Percentiles rank a stretch among this genome's conserved stretches.
These are phyloP conservation scores for Jackrogersella minutella DNA, from an alignment of 495 filamentous ascomycete species.

Conservation along the genomic window DNA sequence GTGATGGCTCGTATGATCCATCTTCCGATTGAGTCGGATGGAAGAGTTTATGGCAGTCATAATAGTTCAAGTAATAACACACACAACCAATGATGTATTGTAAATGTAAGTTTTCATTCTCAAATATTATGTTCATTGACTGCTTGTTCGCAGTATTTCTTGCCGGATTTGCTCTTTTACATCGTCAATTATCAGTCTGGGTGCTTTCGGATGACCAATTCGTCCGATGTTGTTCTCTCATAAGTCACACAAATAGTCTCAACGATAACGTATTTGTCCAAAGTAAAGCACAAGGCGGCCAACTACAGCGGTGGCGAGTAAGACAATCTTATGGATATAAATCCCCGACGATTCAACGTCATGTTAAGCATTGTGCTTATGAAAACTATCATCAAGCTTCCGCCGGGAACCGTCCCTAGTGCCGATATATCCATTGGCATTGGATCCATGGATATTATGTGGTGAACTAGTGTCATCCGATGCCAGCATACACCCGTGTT, in stretches of 20 bases:
- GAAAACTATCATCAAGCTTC: background rate
- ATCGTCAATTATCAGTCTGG: no score
- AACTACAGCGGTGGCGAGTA: background rate
- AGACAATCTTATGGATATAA: background rate
- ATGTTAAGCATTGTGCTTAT: background rate
- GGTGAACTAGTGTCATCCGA: background rate
- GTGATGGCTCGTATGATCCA: no score
- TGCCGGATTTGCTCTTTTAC: no score
- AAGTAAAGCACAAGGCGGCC: background rate
- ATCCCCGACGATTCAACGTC: background rate
- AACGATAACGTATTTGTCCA: background rate
- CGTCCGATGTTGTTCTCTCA: background rate
- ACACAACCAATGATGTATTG: no score
- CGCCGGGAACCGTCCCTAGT: background rate
- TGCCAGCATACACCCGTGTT: conserved; percentile 2
- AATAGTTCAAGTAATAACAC: no score
- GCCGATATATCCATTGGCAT: conserved; percentile 3
- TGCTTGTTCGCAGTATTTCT: no score
- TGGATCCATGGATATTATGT: no score
- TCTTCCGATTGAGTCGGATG: no score
- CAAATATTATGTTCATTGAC: no score
- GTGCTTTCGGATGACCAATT: no score
- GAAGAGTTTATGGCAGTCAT: no score
- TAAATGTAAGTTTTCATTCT: no score
- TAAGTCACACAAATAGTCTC: background rate